Evolutionary conservation across 1,284 basidiomycete genomes (phyloP).

Genomic region (Tylopilus sp.): DNA sequence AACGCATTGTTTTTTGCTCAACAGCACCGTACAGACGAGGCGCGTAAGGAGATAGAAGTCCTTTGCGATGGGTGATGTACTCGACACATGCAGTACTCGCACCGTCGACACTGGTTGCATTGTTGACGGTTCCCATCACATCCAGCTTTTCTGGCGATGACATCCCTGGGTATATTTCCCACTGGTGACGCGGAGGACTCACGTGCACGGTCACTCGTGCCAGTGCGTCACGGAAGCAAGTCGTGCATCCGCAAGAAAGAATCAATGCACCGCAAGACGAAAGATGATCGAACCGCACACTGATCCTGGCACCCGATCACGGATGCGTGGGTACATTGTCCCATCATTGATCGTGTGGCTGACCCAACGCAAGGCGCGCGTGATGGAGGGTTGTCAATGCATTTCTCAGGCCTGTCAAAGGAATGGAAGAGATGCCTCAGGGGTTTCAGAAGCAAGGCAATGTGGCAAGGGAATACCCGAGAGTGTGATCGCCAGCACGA

Average conservation of each 20-base stretch:
- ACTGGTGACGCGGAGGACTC: neutral
- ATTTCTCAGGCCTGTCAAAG: neutral
- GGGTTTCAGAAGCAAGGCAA: constrained; percentile 3
- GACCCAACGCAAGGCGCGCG: neutral
- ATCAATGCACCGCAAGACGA: neutral
- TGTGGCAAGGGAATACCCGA: neutral
- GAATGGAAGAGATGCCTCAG: constrained; percentile 5
- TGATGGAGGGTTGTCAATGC: constrained; percentile 2
- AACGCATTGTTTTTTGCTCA: no score
- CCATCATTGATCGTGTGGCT: constrained; percentile 4
- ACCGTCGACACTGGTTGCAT: neutral
- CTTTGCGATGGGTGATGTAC: no score
- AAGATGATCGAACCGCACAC: neutral
- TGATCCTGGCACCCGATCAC: constrained; percentile 1
- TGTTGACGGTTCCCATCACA: neutral
- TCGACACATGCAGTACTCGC: no score
- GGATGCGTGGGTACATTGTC: neutral
- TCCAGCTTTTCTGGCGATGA: neutral
- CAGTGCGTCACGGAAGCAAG: neutral
- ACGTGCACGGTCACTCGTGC: neutral
- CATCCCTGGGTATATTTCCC: neutral
- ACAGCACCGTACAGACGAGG: no score
- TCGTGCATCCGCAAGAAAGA: neutral
- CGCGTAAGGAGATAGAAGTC: no score
- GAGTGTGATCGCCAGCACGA: neutral